These are phyloP conservation scores for Rhizomucor miehei DNA, from an alignment of 371 early-diverging fungal genomes.

Conservation along the genomic window DNA sequence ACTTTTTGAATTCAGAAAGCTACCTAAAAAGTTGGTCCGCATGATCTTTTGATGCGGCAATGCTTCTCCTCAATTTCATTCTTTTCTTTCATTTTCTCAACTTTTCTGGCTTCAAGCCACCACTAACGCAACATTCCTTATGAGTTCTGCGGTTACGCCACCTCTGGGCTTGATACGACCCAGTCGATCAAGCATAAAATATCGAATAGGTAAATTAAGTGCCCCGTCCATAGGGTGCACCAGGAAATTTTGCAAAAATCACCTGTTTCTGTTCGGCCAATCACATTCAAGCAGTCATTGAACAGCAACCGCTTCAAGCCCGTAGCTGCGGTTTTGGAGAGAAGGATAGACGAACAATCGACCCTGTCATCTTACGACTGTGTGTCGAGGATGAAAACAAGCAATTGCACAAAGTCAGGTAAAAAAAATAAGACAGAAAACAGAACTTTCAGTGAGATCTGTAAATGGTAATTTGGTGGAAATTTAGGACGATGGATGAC, in stretches of 20 bases:
- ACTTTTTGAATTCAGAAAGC: slow-evolving; percentile 1
- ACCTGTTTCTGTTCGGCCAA: not conserved
- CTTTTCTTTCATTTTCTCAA: not conserved
- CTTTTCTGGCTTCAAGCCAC: not conserved
- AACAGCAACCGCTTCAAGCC: slow-evolving; percentile 63
- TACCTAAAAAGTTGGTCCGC: not conserved
- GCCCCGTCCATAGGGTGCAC: too few species aligned
- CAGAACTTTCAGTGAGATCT: not conserved
- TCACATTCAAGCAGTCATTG: slow-evolving; percentile 24
- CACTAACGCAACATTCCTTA: not conserved
- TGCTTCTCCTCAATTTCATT: slow-evolving; percentile 1
- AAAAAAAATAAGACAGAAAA: not conserved
- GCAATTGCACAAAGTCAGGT: slow-evolving; percentile 14
- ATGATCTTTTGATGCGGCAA: not conserved
- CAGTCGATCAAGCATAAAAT: slow-evolving; percentile 10
- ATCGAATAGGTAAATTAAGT: slow-evolving; percentile 7
- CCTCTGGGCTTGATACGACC: slow-evolving; percentile 16
- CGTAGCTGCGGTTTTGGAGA: slow-evolving; percentile 71
- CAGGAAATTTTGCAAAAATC: too few species aligned
- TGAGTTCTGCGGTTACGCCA: slow-evolving; percentile 8
- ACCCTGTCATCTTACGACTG: slow-evolving; percentile 63
- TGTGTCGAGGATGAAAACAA: slow-evolving; percentile 1
- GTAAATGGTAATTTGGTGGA: not conserved
- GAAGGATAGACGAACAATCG: slow-evolving; percentile 66
- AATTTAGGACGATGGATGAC: not conserved